Evolutionary conservation across 306 rosid genomes (phyloP).

Genomic region (Pachyrhizus erosus): DNA sequence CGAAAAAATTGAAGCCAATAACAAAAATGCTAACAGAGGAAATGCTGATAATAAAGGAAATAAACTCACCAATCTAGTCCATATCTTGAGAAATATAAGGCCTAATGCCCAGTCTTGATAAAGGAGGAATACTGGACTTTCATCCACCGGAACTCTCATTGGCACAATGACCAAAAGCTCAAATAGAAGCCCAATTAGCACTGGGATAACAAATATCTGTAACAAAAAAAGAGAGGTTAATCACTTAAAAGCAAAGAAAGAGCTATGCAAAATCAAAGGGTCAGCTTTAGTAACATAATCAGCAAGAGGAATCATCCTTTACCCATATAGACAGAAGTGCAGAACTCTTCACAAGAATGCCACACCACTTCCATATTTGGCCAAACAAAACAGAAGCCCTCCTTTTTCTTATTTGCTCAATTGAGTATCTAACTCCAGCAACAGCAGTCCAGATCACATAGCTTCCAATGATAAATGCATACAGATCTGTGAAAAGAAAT

Average conservation of each 20-base stretch:
- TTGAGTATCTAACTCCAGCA: slow-evolving; percentile 89
- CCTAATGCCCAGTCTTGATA: slow-evolving; percentile 99
- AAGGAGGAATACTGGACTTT: slow-evolving; percentile 97
- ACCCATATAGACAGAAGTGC: slow-evolving; percentile 97
- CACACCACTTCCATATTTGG: slow-evolving; percentile 91
- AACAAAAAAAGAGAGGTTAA: slow-evolving; percentile 4
- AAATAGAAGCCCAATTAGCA: slow-evolving; percentile 92
- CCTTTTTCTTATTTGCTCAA: slow-evolving; percentile 78
- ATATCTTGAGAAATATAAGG: slow-evolving; percentile 96
- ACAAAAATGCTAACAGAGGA: slow-evolving; percentile 4
- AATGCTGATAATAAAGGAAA: slow-evolving; percentile 10
- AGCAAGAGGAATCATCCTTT: slow-evolving; percentile 43
- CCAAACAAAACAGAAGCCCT: slow-evolving; percentile 69
- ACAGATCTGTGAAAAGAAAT: slow-evolving; percentile 65
- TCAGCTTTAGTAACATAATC: neutral
- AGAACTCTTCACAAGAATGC: slow-evolving; percentile 87
- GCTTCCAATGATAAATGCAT: slow-evolving; percentile 96
- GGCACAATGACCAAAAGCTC: slow-evolving; percentile 99
- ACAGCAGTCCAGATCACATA: slow-evolving; percentile 93
- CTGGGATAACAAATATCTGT: slow-evolving; percentile 95
- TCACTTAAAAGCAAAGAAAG: slow-evolving; percentile 29
- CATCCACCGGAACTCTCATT: slow-evolving; percentile 99
- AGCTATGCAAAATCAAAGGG: slow-evolving; percentile 14
- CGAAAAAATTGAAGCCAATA: slow-evolving; percentile 1
- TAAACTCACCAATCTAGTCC: slow-evolving; percentile 97